These are phyloP conservation scores for Claviceps paspali DNA, from an alignment of 2,329 filamentous ascomycete genomes.

Conservation along the genomic window DNA sequence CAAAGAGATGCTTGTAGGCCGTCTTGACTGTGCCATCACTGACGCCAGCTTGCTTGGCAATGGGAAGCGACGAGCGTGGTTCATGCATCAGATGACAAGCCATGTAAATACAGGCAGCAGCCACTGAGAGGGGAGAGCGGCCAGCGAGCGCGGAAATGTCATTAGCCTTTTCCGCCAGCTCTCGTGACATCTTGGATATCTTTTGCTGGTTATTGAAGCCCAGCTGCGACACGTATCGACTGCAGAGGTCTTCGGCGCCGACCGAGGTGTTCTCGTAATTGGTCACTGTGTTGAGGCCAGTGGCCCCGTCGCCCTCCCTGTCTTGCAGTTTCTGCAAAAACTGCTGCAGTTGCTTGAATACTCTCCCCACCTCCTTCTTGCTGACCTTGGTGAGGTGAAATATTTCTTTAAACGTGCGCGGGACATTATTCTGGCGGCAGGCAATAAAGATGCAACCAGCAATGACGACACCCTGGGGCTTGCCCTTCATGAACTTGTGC, in stretches of 20 bases:
- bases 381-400: constrained; percentile 83
- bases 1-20: constrained; percentile 79
- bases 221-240: constrained; percentile 78
- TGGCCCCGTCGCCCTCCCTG: constrained; percentile 29
- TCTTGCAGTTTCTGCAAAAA: constrained; percentile 68
- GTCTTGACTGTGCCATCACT: constrained; percentile 95
- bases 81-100: constrained; percentile 75
- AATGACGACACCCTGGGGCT: constrained; percentile 84
- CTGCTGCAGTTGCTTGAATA: constrained; percentile 84
- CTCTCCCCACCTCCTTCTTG: constrained; percentile 93
- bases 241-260: constrained; percentile 69
- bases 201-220: constrained; percentile 54
- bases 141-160: constrained; percentile 71
- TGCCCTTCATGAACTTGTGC: constrained; percentile 85
- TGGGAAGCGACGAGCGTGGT: constrained; percentile 68
- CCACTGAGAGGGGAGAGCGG: constrained; percentile 83
- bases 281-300: constrained; percentile 40
- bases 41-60: constrained; percentile 70
- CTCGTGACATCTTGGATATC: constrained; percentile 66
- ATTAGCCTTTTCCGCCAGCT: constrained; percentile 63
- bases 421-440: constrained; percentile 75
- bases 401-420: constrained; percentile 87
- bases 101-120: constrained; percentile 94
- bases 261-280: constrained; percentile 66
- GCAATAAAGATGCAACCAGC: constrained; percentile 96